Evolutionary conservation across 495 filamentous ascomycete genomes (phyloP).

Genomic region (Platismatia glauca): DNA sequence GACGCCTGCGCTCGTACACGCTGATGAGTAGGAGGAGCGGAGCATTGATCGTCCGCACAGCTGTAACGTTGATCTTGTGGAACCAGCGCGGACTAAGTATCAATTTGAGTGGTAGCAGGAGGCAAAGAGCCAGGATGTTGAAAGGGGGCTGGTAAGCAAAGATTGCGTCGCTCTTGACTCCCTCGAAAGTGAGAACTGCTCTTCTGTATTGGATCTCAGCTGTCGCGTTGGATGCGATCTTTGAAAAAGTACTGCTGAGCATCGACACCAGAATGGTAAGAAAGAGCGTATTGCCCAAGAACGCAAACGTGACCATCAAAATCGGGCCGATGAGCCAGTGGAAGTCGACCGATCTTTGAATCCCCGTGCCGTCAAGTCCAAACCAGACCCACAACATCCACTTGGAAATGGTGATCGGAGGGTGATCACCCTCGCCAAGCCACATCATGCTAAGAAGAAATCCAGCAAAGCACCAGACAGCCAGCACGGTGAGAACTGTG

Average conservation of each 20-base stretch:
- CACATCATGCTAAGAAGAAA: constrained; percentile 64
- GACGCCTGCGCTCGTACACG: constrained; percentile 24
- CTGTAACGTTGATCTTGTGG: constrained; percentile 64
- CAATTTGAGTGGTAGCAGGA: constrained; percentile 58
- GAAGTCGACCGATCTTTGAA: constrained; percentile 54
- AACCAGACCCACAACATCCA: constrained; percentile 84
- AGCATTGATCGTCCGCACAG: constrained; percentile 54
- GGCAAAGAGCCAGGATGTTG: constrained; percentile 57
- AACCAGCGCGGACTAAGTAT: constrained; percentile 60
- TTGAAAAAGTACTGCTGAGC: constrained; percentile 62
- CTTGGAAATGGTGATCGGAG: constrained; percentile 52
- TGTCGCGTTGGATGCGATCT: constrained; percentile 52
- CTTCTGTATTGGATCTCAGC: constrained; percentile 64
- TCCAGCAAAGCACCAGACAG: constrained; percentile 63
- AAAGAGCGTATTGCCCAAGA: constrained; percentile 68
- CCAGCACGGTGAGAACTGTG: constrained; percentile 51
- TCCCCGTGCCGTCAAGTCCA: constrained; percentile 63
- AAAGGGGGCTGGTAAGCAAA: constrained; percentile 68
- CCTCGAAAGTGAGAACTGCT: constrained; percentile 65
- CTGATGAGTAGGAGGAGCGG: constrained; percentile 55
- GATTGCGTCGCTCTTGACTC: constrained; percentile 64
- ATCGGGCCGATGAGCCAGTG: constrained; percentile 58
- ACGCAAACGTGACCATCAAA: constrained; percentile 63
- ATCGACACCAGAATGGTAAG: constrained; percentile 69
- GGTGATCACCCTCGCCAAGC: constrained; percentile 43